Evolutionary conservation across 148 eudicot species (phyloP), one percentile per base, ranked within the genome.

Genomic region (Cornus kousa): DNA sequence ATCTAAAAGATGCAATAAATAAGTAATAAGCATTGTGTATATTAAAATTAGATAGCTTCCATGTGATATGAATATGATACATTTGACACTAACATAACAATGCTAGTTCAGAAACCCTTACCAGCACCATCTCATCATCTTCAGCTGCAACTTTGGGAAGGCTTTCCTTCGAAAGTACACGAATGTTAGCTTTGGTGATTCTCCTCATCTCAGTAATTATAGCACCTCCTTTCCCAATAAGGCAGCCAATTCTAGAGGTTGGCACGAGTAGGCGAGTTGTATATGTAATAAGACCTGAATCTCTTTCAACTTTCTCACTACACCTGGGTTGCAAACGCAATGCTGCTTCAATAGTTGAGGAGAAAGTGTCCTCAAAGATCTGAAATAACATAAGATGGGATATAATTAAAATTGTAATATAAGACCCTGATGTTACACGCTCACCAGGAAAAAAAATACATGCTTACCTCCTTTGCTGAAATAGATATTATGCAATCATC

Each of bases 51-150:
- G 6, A 62, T 24, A 5, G 66, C 19, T 62, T 62, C 22, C 66
- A 62, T 62, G 23, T 16, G 28, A 28, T 28, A 28, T 28, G 28
- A 14, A 60, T 60, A 17, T 60, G 65, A 17, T 9, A 50, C 57
- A 8, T 12, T 50, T 50, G 57, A 60, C 23, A 60, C 22, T 16
- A 60, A 0, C 19, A 60, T 2, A 60, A 60, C 3, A 60, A 60
- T 60, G 65, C 65, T 1, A 0, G 20, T 17, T 62, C 23, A 62
- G 23, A 62, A 62, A 62, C 16, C 33, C 80, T 79, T 87, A 96
- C 99, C 98, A 86, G 95, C 79, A 96, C 99, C 98, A 96, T 88
- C 87, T 96, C 99, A 72, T 96, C 99, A 82, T 96, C 98, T 69
- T 85, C 90, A 64, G 86, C 84, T 2, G 99, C 99, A 85, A 96